phyloP scores from a whole-genome alignment of 83 land plant genomes.

The Isoetes engelmannii region DNA sequence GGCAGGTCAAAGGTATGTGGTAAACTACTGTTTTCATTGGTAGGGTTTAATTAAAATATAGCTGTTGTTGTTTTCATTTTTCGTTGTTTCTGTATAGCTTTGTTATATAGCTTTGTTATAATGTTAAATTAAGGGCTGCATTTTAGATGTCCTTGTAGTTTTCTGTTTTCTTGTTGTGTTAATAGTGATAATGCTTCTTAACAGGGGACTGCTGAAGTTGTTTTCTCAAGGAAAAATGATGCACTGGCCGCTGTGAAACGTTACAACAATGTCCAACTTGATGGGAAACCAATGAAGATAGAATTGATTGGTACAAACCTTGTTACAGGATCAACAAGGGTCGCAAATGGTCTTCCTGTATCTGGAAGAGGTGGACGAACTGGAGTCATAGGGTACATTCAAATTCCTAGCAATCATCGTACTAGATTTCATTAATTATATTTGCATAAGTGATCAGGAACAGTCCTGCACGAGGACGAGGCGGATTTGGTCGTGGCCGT shows the following conservation, averaged over 20 bases:
- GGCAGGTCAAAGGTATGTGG: slow-evolving; percentile 50
- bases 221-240: slow-evolving; percentile 45
- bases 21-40: no score
- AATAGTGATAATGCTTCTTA: no score
- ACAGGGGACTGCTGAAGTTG: slow-evolving; percentile 69
- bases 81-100: no score
- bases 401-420: no score
- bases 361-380: slow-evolving; percentile 42
- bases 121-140: no score
- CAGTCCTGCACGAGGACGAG: not conserved
- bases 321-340: slow-evolving; percentile 33
- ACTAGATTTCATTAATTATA: no score
- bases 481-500: slow-evolving; percentile 12
- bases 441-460: not conserved
- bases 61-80: no score
- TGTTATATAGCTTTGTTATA: no score
- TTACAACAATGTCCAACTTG: slow-evolving; percentile 62
- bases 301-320: slow-evolving; percentile 48
- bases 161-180: not conserved
- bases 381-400: slow-evolving; percentile 42
- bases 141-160: no score
- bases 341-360: slow-evolving; percentile 39
- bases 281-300: slow-evolving; percentile 72
- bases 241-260: slow-evolving; percentile 58
- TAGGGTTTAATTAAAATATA: no score